Conservation (phyloP, 2,329 filamentous ascomycete species). For the Aspergillus ustus region DNA sequence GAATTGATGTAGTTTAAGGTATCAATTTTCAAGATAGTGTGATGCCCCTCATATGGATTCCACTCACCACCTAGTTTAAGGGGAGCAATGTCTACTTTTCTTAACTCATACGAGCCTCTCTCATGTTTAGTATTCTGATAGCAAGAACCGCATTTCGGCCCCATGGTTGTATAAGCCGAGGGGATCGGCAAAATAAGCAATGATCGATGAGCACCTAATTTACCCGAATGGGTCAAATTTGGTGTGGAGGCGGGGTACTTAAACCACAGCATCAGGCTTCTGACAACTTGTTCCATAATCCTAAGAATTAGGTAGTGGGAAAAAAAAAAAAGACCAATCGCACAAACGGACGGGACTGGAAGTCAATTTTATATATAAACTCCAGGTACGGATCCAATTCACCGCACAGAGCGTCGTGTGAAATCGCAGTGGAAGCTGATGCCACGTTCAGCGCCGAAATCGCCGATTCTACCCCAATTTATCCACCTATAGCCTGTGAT, state of each 20-base stretch:
- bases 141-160: background rate
- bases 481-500: slow-evolving; percentile 10
- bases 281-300: background rate
- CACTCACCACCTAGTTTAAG: too few relatives aligned
- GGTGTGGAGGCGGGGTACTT: background rate
- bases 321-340: background rate
- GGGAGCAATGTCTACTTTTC: too few relatives aligned
- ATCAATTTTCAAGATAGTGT: too few relatives aligned
- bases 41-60: too few relatives aligned
- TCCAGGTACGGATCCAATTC: background rate
- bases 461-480: background rate
- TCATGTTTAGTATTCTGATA: too few relatives aligned
- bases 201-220: background rate
- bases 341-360: background rate
- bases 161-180: background rate
- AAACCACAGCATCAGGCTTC: background rate
- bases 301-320: background rate
- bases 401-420: background rate
- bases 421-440: slow-evolving; percentile 8
- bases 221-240: background rate
- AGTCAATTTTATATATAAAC: background rate
- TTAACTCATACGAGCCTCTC: too few relatives aligned
- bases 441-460: background rate
- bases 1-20: background rate
- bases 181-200: background rate